Base-by-base conservation (phyloP, 1,284 basidiomycete genomes). In the Xanthoconium separans region DNA sequence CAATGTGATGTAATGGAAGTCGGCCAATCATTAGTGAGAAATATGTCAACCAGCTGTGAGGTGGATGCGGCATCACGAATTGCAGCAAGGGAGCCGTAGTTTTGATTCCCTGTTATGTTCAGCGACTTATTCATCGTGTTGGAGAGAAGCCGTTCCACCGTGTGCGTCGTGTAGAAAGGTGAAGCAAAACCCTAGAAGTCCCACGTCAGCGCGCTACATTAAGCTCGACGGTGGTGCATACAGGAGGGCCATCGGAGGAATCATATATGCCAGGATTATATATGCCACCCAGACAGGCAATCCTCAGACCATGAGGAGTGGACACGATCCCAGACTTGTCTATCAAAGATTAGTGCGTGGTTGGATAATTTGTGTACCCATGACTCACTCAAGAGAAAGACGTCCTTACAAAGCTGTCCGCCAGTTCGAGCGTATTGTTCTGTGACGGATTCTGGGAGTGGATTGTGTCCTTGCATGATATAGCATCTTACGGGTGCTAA, bases 401-500 rank as follows among this genome's bases (percentile, higher is more conserved):
- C 80, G 65, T 94, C 93, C 58, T 83, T 81, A 64, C 84, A 86
- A 20, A 98, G 68, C 65, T 94, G 86, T 24, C 91, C 90, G 3
- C 86, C 84, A 0, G 85, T 87, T 61, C 83, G 80, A 16, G 83
- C 77, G 60, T 92, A 87, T 65, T 84, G 88, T 59, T 87, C 84
- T 55, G 90, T 80, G 7, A 96, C 84, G 33, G 75, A 70, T 33
- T 79, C 73, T 3, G 95, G 93, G 18, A 97, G 72, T 1, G 85
- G 81, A 59, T 85, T 75, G 55, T 84, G 82, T 27, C 93, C 95
- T 70, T 93, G 85, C 80, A 93, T 94, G 59, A 98, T 87, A 74
- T 98, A 98, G 54, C 93, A 95, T 59, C 92, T 87, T 22, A 97
- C 75, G 6, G 96, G 93, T 36, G 88, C 92, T 90, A 65, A 6